Percentiles rank a stretch among this genome's conserved stretches.
These are phyloP conservation scores for Plasmodium malariae DNA, from an alignment of 169 alveolate species.

Conservation along the genomic window DNA sequence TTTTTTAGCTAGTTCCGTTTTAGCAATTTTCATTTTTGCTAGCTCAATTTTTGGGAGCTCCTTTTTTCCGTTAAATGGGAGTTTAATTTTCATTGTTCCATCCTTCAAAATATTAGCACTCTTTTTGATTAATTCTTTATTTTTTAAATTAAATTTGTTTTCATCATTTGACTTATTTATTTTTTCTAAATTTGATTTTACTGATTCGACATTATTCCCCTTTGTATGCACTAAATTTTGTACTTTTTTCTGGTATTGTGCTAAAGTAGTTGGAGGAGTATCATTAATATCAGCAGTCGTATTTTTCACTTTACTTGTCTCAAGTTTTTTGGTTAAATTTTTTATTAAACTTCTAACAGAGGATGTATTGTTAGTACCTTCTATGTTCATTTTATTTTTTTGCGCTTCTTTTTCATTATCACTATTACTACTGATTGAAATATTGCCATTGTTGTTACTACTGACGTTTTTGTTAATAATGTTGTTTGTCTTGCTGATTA, in stretches of 20 bases:
- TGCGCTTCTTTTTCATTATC: background rate
- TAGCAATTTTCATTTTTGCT: no score
- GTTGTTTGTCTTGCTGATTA: background rate
- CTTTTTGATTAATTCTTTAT: background rate
- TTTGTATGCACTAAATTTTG: background rate
- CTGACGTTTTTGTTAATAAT: background rate
- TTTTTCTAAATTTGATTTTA: background rate
- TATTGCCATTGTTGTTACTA: background rate
- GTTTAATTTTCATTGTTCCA: conserved; percentile 27
- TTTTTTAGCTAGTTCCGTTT: no score
- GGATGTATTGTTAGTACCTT: background rate
- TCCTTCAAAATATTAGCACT: background rate
- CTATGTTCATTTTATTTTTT: background rate
- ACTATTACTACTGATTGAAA: background rate
- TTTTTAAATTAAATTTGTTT: background rate
- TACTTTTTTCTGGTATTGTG: background rate
- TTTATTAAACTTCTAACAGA: conserved; percentile 8
- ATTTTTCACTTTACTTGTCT: background rate
- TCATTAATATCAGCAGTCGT: background rate
- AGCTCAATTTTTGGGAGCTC: background rate
- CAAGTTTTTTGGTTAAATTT: conserved; percentile 16
- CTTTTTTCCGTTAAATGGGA: conserved; percentile 15
- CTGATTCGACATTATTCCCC: background rate
- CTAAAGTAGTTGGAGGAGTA: background rate
- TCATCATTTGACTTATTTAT: background rate